Base-by-base conservation (phyloP, 1,139 yeast species). In the Geotrichum europaeum region DNA sequence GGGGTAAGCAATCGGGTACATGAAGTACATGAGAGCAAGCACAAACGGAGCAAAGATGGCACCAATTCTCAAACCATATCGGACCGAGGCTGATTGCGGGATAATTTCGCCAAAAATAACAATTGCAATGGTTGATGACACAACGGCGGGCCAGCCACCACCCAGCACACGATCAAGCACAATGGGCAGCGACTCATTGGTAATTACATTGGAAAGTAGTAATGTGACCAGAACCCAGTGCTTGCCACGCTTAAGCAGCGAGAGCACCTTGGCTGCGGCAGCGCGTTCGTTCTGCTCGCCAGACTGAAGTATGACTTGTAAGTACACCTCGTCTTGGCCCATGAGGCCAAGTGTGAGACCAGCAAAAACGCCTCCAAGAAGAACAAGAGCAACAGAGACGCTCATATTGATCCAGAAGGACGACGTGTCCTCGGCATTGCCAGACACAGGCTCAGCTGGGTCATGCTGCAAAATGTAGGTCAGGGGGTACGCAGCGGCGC, bases 131-230 rank as follows among this genome's bases (percentile, higher is more conserved):
- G 99, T 92, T 15, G 97, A 87, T 12, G 94, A 82, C 25, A 91
- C 91, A 55, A 94, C 96, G 0, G 99, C 99, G 15, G 96, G 94
- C 90, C 96, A 88, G 1, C 99, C 99, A 53, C 99, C 98, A 55
- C 98, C 98, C 32, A 94, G 81, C 69, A 92, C 87, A 62, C 96
- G 81, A 72, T 94, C 98, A 65, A 94, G 81, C 20, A 94, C 96
- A 68, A 94, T 94, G 1, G 99, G 99, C 63, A 94, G 80, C 1
- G 97, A 87, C 74, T 94, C 99, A 74, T 94, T 94, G 57, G 98
- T 94, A 72, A 94, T 89, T 58, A 94, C 98, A 70, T 94, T 94
- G 55, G 53, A 52, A 34, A 92, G 78, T 64, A 94, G 80, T 63
- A 94, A 76, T 0, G 99, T 94, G 40, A 94, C 98, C 60, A 94